phyloP scores from a whole-genome alignment of 352 stramenopile genomes.

The Pythium plurisporium region DNA sequence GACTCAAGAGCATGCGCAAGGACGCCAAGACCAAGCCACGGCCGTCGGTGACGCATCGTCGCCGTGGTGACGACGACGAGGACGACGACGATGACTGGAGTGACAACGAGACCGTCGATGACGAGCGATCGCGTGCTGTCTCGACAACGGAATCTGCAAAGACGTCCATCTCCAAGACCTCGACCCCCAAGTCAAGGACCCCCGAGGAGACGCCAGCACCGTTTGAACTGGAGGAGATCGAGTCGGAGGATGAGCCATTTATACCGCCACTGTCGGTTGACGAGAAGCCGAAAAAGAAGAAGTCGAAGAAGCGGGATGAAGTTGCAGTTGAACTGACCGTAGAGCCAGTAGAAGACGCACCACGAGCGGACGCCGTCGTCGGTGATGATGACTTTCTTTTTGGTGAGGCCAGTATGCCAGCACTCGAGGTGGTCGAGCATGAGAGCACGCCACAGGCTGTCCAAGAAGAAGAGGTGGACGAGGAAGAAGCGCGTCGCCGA shows the following conservation, averaged over 20 bases:
- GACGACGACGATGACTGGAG: constrained; percentile 6
- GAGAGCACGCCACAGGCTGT: constrained; percentile 32
- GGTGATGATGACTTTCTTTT: constrained; percentile 16
- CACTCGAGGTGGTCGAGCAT: constrained; percentile 7
- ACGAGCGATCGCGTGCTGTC: constrained; percentile 7
- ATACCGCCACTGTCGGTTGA: not conserved
- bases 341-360: constrained; percentile 13
- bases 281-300: constrained; percentile 5
- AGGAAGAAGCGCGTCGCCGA: constrained; percentile 22
- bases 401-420: constrained; percentile 14
- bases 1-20: constrained; percentile 57
- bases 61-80: constrained; percentile 17
- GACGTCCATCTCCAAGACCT: not conserved
- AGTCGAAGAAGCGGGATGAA: not conserved
- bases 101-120: not conserved
- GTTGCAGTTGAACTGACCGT: too few species aligned
- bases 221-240: constrained; percentile 22
- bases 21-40: constrained; percentile 43
- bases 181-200: not conserved
- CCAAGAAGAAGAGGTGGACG: constrained; percentile 25
- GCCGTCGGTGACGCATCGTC: constrained; percentile 27
- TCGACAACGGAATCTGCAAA: constrained; percentile 23
- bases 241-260: constrained; percentile 15
- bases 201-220: not conserved
- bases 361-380: constrained; percentile 19